These are phyloP conservation scores for Coemansia aciculifera DNA, from an alignment of 192 early-diverging fungal species.

Conservation along the genomic window DNA sequence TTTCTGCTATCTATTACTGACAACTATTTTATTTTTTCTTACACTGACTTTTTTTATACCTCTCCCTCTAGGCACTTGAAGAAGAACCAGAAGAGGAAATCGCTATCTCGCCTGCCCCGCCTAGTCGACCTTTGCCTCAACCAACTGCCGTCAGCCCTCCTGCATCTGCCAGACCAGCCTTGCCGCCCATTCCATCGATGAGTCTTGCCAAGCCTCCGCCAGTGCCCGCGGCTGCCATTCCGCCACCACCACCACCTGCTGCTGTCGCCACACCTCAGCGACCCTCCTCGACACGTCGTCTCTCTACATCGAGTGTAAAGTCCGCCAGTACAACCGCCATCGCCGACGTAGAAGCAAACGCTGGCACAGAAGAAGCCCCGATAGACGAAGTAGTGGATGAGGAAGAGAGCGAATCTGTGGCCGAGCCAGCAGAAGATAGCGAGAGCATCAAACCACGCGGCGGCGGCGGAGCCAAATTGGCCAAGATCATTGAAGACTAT, in stretches of 20 bases:
- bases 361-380: background rate
- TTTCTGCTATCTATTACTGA: background rate
- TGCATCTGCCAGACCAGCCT: slow-evolving; percentile 12
- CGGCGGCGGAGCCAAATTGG: slow-evolving; percentile 46
- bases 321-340: slow-evolving; percentile 3
- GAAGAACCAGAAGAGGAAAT: slow-evolving; percentile 19
- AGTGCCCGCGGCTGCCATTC: slow-evolving; percentile 5
- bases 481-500: slow-evolving; percentile 72
- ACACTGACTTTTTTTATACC: background rate
- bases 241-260: slow-evolving; percentile 4
- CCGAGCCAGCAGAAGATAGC: slow-evolving; percentile 3
- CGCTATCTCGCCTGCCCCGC: slow-evolving; percentile 25
- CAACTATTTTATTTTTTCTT: background rate
- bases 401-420: slow-evolving; percentile 3
- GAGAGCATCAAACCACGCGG: slow-evolving; percentile 20
- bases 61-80: slow-evolving; percentile 10
- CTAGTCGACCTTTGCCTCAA: slow-evolving; percentile 40
- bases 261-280: slow-evolving; percentile 5
- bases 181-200: slow-evolving; percentile 24
- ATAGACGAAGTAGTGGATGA: slow-evolving; percentile 8
- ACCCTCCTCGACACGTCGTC: slow-evolving; percentile 15
- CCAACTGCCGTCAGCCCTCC: slow-evolving; percentile 30
- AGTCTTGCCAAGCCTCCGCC: slow-evolving; percentile 24
- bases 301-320: slow-evolving; percentile 16
- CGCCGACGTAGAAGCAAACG: background rate